A percentile compares a stretch with the other conserved stretches of the same genome.
Conservation (phyloP, 2,329 filamentous ascomycete genomes). For the Fusarium subglutinans region DNA sequence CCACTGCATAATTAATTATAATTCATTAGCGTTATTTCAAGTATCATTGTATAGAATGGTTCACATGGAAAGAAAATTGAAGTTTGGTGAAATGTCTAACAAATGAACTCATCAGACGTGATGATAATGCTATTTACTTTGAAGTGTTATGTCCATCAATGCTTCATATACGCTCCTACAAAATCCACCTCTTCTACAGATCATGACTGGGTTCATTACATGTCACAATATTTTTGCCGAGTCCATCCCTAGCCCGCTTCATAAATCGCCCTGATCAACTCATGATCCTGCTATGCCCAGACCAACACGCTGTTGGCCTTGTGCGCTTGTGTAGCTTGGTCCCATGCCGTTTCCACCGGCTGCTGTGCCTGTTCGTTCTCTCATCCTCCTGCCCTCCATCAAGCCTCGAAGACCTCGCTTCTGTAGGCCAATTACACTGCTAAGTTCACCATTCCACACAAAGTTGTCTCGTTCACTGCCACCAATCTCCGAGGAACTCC, state of each 20-base stretch:
- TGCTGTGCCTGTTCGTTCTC: constrained; percentile 72
- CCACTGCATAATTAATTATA: neutral
- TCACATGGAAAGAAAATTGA: neutral
- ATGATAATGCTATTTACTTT: constrained; percentile 28
- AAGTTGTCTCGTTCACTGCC: constrained; percentile 59
- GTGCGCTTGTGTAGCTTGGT: constrained; percentile 26
- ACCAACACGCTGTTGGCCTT: constrained; percentile 55
- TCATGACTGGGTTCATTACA: constrained; percentile 39
- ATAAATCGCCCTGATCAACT: neutral
- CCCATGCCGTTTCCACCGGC: constrained; percentile 34
- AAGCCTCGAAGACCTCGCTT: constrained; percentile 90
- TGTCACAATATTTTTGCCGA: constrained; percentile 30
- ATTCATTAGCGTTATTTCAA: neutral
- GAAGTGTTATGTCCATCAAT: constrained; percentile 24
- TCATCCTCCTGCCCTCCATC: constrained; percentile 91
- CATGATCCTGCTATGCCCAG: constrained; percentile 63
- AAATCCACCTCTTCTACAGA: constrained; percentile 31
- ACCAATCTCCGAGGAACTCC: constrained; percentile 64
- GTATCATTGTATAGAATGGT: neutral
- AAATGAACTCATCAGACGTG: constrained; percentile 5
- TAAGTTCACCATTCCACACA: constrained; percentile 82
- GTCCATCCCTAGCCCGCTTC: constrained; percentile 14
- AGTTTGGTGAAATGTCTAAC: neutral
- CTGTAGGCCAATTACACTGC: constrained; percentile 92
- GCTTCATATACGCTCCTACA: constrained; percentile 26